Evolutionary conservation across 1,284 basidiomycete genomes (phyloP).

Genomic region (Ceratobasidium sp.): DNA sequence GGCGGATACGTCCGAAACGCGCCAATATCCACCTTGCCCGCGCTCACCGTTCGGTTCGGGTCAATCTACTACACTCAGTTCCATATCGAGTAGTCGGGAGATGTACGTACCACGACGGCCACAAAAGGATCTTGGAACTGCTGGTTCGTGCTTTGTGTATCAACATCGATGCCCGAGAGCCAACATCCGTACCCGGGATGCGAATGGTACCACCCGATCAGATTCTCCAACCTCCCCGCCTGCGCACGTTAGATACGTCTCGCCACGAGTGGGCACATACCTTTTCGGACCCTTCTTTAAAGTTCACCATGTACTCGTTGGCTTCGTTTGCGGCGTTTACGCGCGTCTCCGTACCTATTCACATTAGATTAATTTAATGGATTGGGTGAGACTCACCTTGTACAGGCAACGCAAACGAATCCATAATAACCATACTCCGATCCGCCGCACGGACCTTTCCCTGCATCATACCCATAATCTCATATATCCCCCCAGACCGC

Average conservation of each 20-base stretch:
- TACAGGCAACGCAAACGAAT: slow-evolving; percentile 95
- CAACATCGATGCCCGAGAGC: slow-evolving; percentile 96
- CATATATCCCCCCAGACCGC: slow-evolving; percentile 94
- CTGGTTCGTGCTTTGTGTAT: slow-evolving; percentile 95
- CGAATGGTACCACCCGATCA: slow-evolving; percentile 99
- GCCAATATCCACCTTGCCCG: slow-evolving; percentile 97
- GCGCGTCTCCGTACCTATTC: slow-evolving; percentile 80
- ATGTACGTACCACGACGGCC: slow-evolving; percentile 83
- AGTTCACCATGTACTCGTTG: slow-evolving; percentile 98
- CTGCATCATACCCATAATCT: slow-evolving; percentile 99
- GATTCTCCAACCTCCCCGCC: slow-evolving; percentile 85
- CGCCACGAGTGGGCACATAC: slow-evolving; percentile 55
- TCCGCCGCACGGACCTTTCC: slow-evolving; percentile 85
- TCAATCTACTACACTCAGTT: slow-evolving; percentile 70
- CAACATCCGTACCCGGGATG: slow-evolving; percentile 98
- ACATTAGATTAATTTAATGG: background rate
- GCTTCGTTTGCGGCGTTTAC: slow-evolving; percentile 97
- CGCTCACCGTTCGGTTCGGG: slow-evolving; percentile 96
- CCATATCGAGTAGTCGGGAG: slow-evolving; percentile 15
- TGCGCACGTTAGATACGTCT: slow-evolving; percentile 48
- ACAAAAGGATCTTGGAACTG: slow-evolving; percentile 96
- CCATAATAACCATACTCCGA: slow-evolving; percentile 85
- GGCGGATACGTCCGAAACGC: slow-evolving; percentile 96
- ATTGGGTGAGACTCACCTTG: slow-evolving; percentile 69
- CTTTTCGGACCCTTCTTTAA: slow-evolving; percentile 78